phyloP scores from a whole-genome alignment of 2,329 filamentous ascomycete genomes.

The Fusarium gaditjirri region DNA sequence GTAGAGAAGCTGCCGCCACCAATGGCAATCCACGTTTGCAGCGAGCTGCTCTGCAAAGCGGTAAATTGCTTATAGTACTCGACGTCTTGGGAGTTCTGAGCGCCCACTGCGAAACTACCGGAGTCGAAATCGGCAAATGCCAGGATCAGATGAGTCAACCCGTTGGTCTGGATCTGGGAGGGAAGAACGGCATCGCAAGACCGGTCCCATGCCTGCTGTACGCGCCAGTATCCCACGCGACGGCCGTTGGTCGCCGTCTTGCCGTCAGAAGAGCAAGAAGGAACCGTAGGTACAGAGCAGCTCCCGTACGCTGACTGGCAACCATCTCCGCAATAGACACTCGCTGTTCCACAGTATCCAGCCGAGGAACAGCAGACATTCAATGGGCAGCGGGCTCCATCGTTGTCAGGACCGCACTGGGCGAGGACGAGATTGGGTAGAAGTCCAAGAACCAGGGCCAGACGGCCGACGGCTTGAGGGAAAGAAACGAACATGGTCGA shows the following conservation, averaged over 20 bases:
- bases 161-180: not conserved
- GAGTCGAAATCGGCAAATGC: not conserved
- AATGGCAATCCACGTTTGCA: not conserved
- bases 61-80: not conserved
- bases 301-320: not conserved
- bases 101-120: not conserved
- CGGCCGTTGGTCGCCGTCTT: not conserved
- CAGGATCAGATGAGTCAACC: not conserved
- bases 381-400: not conserved
- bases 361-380: not conserved
- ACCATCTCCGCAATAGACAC: accelerated
- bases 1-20: not conserved
- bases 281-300: not conserved
- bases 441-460: not conserved
- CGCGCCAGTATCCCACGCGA: not conserved
- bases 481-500: accelerated
- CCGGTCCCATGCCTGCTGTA: not conserved
- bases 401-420: not conserved
- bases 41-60: not conserved
- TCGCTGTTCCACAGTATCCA: not conserved
- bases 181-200: not conserved
- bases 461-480: not conserved
- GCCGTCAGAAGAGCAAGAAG: not conserved
- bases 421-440: not conserved
- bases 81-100: not conserved